These are phyloP conservation scores for Trichophyton rubrum DNA, from an alignment of 2,329 filamentous ascomycete species.

Conservation along the genomic window DNA sequence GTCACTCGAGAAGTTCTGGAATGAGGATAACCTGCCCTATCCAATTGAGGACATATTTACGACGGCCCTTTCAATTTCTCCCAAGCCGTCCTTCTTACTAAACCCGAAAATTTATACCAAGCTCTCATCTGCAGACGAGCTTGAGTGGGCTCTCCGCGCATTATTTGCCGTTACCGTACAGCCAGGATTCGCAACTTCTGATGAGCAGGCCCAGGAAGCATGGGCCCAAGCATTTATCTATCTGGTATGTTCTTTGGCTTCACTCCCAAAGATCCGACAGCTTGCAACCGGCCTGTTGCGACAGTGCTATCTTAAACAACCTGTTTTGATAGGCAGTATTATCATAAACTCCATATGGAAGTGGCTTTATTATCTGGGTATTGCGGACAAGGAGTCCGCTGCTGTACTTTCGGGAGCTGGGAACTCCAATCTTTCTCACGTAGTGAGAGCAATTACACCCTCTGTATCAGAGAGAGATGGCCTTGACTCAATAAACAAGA, in stretches of 20 bases:
- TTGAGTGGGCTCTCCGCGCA: constrained; percentile 62
- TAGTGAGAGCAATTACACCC: constrained; percentile 36
- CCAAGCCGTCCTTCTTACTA: constrained; percentile 77
- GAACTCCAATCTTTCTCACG: constrained; percentile 49
- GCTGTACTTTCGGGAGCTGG: constrained; percentile 54
- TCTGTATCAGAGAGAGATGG: constrained; percentile 19
- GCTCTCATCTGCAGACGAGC: constrained; percentile 58
- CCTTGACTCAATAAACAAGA: constrained; percentile 22
- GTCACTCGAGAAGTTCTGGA: constrained; percentile 42
- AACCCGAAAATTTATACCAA: constrained; percentile 79
- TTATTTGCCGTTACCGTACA: constrained; percentile 49
- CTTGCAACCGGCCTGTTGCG: constrained; percentile 52
- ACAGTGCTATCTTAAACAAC: constrained; percentile 49
- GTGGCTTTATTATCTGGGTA: constrained; percentile 57
- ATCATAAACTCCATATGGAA: constrained; percentile 66
- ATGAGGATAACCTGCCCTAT: constrained; percentile 40
- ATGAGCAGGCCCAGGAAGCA: constrained; percentile 42
- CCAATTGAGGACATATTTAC: constrained; percentile 41
- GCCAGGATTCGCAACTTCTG: constrained; percentile 39
- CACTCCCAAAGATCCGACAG: constrained; percentile 52
- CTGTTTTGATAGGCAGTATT: constrained; percentile 47
- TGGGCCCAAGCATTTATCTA: constrained; percentile 87
- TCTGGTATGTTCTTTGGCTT: constrained; percentile 50
- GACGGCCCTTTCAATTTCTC: constrained; percentile 55
- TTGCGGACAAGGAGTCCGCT: constrained; percentile 65